Percentiles rank a stretch among this genome's conserved stretches.
phyloP scores from a whole-genome alignment of 257 asterid genomes.

The Orobanche coerulescens region DNA sequence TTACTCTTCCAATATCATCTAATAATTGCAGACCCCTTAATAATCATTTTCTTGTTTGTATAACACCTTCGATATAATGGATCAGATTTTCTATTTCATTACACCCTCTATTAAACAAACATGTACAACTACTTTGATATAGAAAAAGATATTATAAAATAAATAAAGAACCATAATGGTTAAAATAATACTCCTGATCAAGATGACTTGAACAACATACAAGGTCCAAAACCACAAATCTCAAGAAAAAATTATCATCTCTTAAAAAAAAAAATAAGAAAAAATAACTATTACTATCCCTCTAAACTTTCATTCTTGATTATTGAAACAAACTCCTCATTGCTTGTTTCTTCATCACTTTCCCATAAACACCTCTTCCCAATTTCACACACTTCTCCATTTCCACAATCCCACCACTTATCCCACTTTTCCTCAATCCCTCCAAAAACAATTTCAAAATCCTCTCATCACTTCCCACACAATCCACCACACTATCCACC shows the following conservation, averaged over 20 bases:
- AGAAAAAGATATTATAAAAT: no score
- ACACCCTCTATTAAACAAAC: no score
- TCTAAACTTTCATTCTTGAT: slow-evolving; percentile 18
- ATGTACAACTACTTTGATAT: no score
- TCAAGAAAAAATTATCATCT: background rate
- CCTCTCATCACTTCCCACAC: slow-evolving; percentile 70
- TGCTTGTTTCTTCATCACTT: slow-evolving; percentile 69
- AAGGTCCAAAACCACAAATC: background rate
- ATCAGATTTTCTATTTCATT: no score
- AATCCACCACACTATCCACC: slow-evolving; percentile 64
- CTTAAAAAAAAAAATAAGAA: background rate
- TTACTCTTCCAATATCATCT: no score
- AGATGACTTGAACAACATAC: slow-evolving; percentile 28
- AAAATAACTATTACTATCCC: background rate
- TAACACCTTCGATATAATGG: no score
- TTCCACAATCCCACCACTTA: slow-evolving; percentile 55
- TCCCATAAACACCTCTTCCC: slow-evolving; percentile 88
- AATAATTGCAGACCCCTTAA: no score
- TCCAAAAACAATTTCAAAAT: slow-evolving; percentile 40
- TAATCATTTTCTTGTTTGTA: no score
- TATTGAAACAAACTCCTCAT: slow-evolving; percentile 43
- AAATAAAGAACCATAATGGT: background rate
- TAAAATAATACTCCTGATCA: slow-evolving; percentile 20
- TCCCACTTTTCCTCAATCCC: slow-evolving; percentile 45
- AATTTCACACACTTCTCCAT: slow-evolving; percentile 62